phyloP scores from a whole-genome alignment of 306 rosid species.

The Adenanthera pavonina region DNA sequence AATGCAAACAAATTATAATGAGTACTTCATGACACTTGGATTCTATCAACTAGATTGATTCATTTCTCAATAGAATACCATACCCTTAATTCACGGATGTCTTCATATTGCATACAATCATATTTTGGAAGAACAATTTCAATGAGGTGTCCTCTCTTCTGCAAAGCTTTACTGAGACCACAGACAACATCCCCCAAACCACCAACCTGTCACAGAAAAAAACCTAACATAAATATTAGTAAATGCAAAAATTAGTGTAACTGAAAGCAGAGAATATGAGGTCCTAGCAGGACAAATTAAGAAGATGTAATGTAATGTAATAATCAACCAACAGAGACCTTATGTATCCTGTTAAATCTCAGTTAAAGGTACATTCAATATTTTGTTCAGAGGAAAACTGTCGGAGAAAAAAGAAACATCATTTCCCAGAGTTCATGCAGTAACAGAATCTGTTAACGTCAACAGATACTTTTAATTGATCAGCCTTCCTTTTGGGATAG shows the following conservation, averaged over 20 bases:
- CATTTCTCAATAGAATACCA: constrained; percentile 42
- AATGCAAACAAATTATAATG: constrained; percentile 36
- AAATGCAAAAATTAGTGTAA: constrained; percentile 18
- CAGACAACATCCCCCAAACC: constrained; percentile 94
- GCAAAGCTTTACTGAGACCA: constrained; percentile 91
- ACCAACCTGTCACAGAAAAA: constrained; percentile 75
- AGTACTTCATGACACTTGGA: constrained; percentile 28
- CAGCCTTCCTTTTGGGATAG: constrained; percentile 18
- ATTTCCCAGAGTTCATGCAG: constrained; percentile 32
- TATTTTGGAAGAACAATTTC: constrained; percentile 96
- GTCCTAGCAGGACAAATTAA: constrained; percentile 15
- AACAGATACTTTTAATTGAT: constrained; percentile 15
- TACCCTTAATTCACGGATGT: constrained; percentile 73
- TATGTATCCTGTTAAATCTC: constrained; percentile 20
- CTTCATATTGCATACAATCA: constrained; percentile 82
- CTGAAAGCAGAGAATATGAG: constrained; percentile 29
- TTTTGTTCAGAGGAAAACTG: not conserved
- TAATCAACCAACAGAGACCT: constrained; percentile 32
- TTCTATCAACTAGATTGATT: constrained; percentile 16
- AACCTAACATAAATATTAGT: constrained; percentile 22
- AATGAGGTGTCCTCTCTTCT: constrained; percentile 91
- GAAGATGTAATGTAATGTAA: constrained; percentile 35
- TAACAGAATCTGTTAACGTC: constrained; percentile 30
- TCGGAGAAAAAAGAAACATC: constrained; percentile 26
- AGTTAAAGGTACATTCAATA: constrained; percentile 27